A percentile compares a stretch with the other conserved stretches of the same genome.
Evolutionary conservation across 768 basidiomycete species (phyloP).

Genomic region (Chalciporus piperatus): DNA sequence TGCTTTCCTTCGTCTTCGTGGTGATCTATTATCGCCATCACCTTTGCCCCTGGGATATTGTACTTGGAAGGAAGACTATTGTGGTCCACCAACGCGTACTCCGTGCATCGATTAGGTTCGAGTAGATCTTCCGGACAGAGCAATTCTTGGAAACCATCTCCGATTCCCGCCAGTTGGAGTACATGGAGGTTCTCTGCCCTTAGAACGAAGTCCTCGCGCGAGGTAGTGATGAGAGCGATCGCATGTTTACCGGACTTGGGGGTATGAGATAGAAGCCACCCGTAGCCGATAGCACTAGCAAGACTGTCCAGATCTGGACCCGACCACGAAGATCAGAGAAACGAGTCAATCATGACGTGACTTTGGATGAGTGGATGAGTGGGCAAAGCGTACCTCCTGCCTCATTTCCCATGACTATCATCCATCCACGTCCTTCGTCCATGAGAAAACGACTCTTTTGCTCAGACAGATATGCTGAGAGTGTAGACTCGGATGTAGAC

Average conservation of each 20-base stretch:
- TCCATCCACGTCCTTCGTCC: conserved; percentile 68
- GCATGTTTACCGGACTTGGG: conserved; percentile 46
- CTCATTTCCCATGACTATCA: conserved; percentile 91
- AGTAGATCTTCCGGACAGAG: conserved; percentile 71
- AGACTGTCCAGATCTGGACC: conserved; percentile 82
- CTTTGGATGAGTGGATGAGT: not conserved
- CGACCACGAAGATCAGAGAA: not conserved
- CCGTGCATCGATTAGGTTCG: conserved; percentile 37
- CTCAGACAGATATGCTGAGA: conserved; percentile 40
- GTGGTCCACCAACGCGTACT: conserved; percentile 88
- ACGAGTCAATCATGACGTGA: not conserved
- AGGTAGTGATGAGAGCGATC: conserved; percentile 72
- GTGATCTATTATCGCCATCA: conserved; percentile 85
- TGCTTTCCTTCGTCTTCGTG: conserved; percentile 83
- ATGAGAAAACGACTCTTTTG: conserved; percentile 61
- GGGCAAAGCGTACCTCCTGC: conserved; percentile 68
- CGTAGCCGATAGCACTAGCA: conserved; percentile 81
- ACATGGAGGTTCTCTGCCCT: conserved; percentile 88
- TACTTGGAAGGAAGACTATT: conserved; percentile 61
- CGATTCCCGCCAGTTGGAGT: conserved; percentile 55
- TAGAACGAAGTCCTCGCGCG: conserved; percentile 64
- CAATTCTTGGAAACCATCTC: conserved; percentile 49
- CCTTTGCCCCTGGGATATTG: conserved; percentile 39
- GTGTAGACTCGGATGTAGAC: conserved; percentile 19
- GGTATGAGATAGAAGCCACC: conserved; percentile 60